A percentile compares a stretch with the other conserved stretches of the same genome.
phyloP scores from a whole-genome alignment of 345 rosid genomes.

The Triadica sebifera region DNA sequence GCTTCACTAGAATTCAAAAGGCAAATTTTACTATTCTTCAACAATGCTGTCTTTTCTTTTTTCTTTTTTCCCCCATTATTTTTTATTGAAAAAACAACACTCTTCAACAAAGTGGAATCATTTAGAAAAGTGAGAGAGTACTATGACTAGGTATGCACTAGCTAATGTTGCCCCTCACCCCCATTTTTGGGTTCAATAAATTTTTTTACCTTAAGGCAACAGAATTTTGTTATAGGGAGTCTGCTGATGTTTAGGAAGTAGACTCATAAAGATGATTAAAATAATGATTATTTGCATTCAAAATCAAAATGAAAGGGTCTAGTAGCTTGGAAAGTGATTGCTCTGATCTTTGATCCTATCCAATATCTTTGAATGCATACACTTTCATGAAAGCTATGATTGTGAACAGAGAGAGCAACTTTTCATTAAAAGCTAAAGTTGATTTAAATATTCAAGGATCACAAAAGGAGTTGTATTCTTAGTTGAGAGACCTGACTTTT shows the following conservation, averaged over 20 bases:
- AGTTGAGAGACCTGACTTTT: not conserved
- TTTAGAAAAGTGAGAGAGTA: not conserved
- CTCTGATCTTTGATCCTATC: not conserved
- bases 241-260: not conserved
- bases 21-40: not conserved
- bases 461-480: constrained; percentile 5
- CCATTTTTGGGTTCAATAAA: not conserved
- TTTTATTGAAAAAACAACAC: not conserved
- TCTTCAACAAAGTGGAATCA: not conserved
- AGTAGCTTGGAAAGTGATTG: not conserved
- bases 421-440: not conserved
- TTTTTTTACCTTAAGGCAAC: constrained; percentile 3
- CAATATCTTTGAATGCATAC: not conserved
- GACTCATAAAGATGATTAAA: not conserved
- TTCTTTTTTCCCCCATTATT: too few species aligned
- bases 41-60: not conserved
- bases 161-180: not conserved
- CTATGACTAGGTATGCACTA: constrained; percentile 4
- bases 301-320: constrained; percentile 4
- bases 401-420: not conserved
- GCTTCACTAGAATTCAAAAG: constrained; percentile 30
- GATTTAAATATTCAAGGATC: not conserved
- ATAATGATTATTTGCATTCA: not conserved
- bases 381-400: constrained; percentile 12
- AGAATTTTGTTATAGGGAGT: not conserved